phyloP scores from a whole-genome alignment of 2,329 filamentous ascomycete genomes.

The Ascocoryne sarcoides region DNA sequence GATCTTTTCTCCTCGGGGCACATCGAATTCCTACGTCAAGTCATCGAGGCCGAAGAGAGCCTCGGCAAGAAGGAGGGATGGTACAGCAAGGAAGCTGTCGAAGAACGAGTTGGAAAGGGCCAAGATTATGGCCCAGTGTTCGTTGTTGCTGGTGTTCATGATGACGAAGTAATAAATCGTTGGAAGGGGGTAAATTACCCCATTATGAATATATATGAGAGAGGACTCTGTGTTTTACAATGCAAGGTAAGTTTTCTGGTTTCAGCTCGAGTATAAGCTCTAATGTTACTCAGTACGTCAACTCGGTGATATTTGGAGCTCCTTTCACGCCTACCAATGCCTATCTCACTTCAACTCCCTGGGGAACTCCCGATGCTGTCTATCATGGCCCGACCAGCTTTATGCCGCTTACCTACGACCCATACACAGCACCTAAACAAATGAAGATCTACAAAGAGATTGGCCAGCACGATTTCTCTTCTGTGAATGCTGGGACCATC shows the following conservation, averaged over 20 bases:
- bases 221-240: constrained; percentile 88
- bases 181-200: constrained; percentile 98
- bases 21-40: constrained; percentile 83
- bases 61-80: constrained; percentile 61
- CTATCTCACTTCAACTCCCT: constrained; percentile 69
- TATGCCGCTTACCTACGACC: constrained; percentile 56
- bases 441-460: constrained; percentile 82
- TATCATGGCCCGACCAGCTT: constrained; percentile 97
- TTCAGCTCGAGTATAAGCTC: not conserved
- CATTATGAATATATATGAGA: constrained; percentile 99
- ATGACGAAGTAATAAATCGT: constrained; percentile 88
- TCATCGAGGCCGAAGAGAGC: constrained; percentile 64
- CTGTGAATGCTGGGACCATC: constrained; percentile 88
- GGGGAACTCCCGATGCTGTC: constrained; percentile 66
- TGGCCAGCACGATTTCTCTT: constrained; percentile 65
- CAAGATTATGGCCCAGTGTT: constrained; percentile 75
- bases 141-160: constrained; percentile 88
- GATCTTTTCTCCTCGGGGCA: constrained; percentile 95
- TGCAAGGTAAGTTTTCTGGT: constrained; percentile 58
- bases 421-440: constrained; percentile 70
- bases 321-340: constrained; percentile 76
- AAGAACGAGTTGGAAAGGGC: constrained; percentile 53
- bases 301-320: constrained; percentile 80
- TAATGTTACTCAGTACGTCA: constrained; percentile 55
- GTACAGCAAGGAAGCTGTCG: constrained; percentile 57